Conservation (phyloP, 106 monocot genomes). For the Allium sativum region DNA sequence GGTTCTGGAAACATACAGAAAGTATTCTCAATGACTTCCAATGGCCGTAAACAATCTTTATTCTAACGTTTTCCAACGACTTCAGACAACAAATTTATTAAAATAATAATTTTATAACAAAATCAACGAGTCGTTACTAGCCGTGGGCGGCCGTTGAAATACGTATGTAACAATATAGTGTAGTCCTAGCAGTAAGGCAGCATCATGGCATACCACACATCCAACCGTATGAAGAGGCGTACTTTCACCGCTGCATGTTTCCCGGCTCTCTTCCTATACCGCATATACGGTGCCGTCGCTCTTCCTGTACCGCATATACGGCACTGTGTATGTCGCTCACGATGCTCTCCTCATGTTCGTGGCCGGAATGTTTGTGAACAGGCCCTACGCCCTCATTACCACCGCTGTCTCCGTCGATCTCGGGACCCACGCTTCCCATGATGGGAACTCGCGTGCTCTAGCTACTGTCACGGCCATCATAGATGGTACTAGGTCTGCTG, state of each 20-base stretch:
- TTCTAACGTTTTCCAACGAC: too few species aligned
- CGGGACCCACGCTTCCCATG: constrained; percentile 53
- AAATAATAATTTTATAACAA: too few species aligned
- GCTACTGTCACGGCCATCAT: constrained; percentile 76
- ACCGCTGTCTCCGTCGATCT: constrained; percentile 76
- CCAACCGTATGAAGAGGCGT: constrained; percentile 50
- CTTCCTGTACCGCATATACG: constrained; percentile 53
- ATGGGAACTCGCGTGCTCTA: constrained; percentile 50
- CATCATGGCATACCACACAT: constrained; percentile 65
- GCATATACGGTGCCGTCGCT: constrained; percentile 63
- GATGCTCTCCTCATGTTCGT: constrained; percentile 47
- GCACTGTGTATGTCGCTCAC: constrained; percentile 43
- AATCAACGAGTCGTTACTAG: too few species aligned
- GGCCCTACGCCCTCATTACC: constrained; percentile 75
- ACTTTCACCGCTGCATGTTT: constrained; percentile 64
- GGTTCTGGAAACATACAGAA: too few species aligned
- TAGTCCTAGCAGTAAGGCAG: too few species aligned
- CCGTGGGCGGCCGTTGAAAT: too few species aligned
- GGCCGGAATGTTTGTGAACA: constrained; percentile 65
- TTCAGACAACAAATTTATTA: too few species aligned
- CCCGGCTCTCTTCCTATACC: too few species aligned
- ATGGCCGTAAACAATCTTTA: too few species aligned
- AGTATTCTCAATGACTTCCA: too few species aligned
- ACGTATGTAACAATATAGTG: too few species aligned
- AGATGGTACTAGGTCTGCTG: constrained; percentile 62